Base-by-base conservation (phyloP, 192 early-diverging fungal genomes). In the Podila clonocystis region DNA sequence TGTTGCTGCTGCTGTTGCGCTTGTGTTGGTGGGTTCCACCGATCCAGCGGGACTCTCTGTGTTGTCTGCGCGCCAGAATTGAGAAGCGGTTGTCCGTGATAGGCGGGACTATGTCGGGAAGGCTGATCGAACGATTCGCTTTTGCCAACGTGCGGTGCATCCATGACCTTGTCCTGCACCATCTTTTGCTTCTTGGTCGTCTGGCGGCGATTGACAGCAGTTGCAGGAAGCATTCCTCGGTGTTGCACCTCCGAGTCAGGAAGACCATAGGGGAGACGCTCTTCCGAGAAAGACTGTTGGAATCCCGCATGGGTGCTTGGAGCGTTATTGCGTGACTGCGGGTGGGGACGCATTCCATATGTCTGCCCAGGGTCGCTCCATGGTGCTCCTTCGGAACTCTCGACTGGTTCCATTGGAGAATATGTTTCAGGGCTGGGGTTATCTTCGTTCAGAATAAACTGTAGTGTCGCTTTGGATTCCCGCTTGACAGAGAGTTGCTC, bases 361-460 rank as follows among this genome's bases (percentile, higher is more conserved):
- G 52, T 26, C 20, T 55, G n/a, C 8, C 52, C 24, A 9, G 52
- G 7, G 11, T 55, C 52, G 24, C 20, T 26, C 52, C 52, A 55
- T 11, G 52, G 52, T 11, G n/a, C 24, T 24, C 52, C 52, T 55
- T 55, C 52, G 8, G 52, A 55, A 55, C 22, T 22, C 24, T 55
- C 52, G n/a, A 55, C 24, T 5, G 6, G 17, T 12, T 73, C 66
- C 9, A 50, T 66, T 24, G 50, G 52, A 34, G 26, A 52, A 2
- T 28, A 15, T 20, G 48, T 38, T 26, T 73, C 77, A 30, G 77
- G 70, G 15, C 71, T 63, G 0, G 70, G 26, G 11, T 63, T 49
- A 2, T 80, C 77, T 24, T 80, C 77, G 36, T 80, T 80, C 9
- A 80, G 24, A 52, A 80, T 80, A 28, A 80, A 80, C 58, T 80